Evolutionary conservation across 805 yeast species (phyloP), one percentile per base, ranked within the genome.

Genomic region (Cyberlindnera xylosilytica): DNA sequence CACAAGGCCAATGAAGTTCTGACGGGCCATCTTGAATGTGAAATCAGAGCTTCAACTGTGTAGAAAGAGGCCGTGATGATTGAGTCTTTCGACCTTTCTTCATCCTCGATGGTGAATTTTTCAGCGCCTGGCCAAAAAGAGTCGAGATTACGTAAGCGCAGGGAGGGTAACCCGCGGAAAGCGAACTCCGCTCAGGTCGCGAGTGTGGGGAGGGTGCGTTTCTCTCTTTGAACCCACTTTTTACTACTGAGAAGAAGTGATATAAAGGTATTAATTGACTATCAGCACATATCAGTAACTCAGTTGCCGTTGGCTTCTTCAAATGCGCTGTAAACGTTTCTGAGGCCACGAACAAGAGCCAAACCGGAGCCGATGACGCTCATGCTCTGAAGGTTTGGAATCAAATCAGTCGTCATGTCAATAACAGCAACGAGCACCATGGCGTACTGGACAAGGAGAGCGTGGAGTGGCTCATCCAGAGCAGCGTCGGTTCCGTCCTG

Each of bases 1-100:
- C 53, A 91, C 98, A 65, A 88, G 81, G 35, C 99, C 99, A 36
- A 88, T 69, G 59, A 90, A 87, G 60, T 87, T 87, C 57, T 87
- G 96, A 66, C 89, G 81, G 39, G 95, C 91, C 96, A 87, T 88
- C 12, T 38, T 34, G 28, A 13, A 13, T 30, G 20, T 30, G 33
- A 16, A 22, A 22, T 22, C 7, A 10, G 7, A n/a, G n/a, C n/a
- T n/a, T n/a, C n/a, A n/a, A n/a, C n/a, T n/a, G n/a, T n/a, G n/a
- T n/a, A n/a, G n/a, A n/a, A n/a, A n/a, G n/a, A n/a, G n/a, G n/a
- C n/a, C n/a, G 24, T 8, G 24, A 22, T 22, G 7, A 10, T 22
- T 22, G 10, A 22, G 24, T 22, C 30, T 27, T 27, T 27, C 30
- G 7, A 12, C 30, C 13, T 16, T 13, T 19, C 8, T 17, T 9